phyloP scores from a whole-genome alignment of 2,329 filamentous ascomycete genomes.

The Neobulgaria alba region DNA sequence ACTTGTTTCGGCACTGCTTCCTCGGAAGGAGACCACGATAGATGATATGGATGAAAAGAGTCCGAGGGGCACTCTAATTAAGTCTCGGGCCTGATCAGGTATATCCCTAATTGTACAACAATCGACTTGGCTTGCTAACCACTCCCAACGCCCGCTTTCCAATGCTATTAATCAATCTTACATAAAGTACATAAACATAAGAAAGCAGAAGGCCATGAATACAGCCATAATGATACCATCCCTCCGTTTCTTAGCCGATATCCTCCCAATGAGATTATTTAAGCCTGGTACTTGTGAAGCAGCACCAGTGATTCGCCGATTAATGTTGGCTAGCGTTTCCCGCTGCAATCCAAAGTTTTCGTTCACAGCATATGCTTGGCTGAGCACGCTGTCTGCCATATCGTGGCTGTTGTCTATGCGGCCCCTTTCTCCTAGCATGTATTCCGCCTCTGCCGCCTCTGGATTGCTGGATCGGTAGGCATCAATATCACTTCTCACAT shows the following conservation, averaged over 20 bases:
- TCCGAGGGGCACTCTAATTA: no score
- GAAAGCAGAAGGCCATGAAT: slow-evolving; percentile 87
- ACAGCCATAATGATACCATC: slow-evolving; percentile 88
- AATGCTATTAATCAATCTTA: slow-evolving; percentile 33
- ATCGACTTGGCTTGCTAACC: slow-evolving; percentile 14
- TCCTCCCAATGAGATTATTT: slow-evolving; percentile 83
- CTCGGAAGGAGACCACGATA: slow-evolving; percentile 7
- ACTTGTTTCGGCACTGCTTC: background rate
- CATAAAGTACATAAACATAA: slow-evolving; percentile 74
- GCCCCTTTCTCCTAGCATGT: slow-evolving; percentile 86
- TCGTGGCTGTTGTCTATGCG: slow-evolving; percentile 84
- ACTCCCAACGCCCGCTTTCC: slow-evolving; percentile 22
- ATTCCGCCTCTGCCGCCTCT: slow-evolving; percentile 79
- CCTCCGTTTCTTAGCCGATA: slow-evolving; percentile 88
- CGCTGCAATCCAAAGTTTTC: slow-evolving; percentile 82
- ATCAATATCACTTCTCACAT: slow-evolving; percentile 86
- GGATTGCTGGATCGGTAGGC: slow-evolving; percentile 79
- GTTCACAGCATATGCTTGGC: slow-evolving; percentile 93
- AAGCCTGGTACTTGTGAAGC: slow-evolving; percentile 89
- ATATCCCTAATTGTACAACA: slow-evolving; percentile 27
- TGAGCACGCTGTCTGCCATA: slow-evolving; percentile 82
- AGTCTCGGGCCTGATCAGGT: slow-evolving; percentile 15
- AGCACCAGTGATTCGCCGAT: slow-evolving; percentile 79
- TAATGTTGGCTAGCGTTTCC: slow-evolving; percentile 81
- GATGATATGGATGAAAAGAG: slow-evolving; percentile 5